Evolutionary conservation across 176 grass and related monocot genomes (phyloP).

Genomic region (Eremochloa ophiuroides): DNA sequence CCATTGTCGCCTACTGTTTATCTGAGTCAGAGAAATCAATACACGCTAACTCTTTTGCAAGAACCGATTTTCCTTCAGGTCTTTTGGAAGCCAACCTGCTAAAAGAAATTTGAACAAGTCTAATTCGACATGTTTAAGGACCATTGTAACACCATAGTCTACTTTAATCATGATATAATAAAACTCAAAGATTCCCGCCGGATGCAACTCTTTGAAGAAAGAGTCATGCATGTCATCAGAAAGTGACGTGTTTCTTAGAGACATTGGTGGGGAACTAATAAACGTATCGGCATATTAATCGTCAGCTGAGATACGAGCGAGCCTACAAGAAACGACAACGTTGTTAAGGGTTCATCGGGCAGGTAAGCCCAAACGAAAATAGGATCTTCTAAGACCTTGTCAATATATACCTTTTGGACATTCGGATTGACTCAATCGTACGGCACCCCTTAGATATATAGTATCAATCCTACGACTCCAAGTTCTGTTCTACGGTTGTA

Average conservation of each 20-base stretch:
- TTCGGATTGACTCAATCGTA: too few relatives aligned
- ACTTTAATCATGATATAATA: not conserved
- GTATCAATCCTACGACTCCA: too few relatives aligned
- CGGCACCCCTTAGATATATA: too few relatives aligned
- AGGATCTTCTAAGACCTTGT: not conserved
- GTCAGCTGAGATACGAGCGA: not conserved
- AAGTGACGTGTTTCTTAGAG: not conserved
- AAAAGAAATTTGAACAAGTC: not conserved
- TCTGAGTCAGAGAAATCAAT: conserved; percentile 20
- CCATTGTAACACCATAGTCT: not conserved
- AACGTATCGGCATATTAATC: not conserved
- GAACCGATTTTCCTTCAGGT: not conserved
- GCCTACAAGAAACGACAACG: not conserved
- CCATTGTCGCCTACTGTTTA: not conserved
- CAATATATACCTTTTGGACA: not conserved
- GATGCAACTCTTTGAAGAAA: not conserved
- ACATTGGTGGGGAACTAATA: not conserved
- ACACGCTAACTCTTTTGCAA: not conserved
- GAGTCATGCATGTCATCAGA: not conserved
- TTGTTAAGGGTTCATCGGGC: not conserved
- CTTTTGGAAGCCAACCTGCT: not conserved
- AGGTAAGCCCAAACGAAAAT: not conserved
- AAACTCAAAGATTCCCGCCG: not conserved
- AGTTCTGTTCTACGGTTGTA: too few relatives aligned
- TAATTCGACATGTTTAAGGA: not conserved